These are phyloP conservation scores for Pseudoturritis turrita DNA, from an alignment of 345 rosid genomes.

Conservation along the genomic window DNA sequence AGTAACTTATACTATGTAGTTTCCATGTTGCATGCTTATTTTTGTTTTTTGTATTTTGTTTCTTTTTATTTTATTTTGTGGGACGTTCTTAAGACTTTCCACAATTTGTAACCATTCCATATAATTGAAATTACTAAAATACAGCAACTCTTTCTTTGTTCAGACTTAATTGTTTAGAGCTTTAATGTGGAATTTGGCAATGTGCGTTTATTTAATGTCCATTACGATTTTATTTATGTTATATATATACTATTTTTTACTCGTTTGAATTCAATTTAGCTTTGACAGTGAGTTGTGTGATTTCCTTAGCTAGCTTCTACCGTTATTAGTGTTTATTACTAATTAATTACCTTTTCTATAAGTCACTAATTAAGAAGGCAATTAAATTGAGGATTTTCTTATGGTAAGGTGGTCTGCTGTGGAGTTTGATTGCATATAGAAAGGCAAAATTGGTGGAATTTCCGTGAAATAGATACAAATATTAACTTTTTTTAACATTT, in stretches of 20 bases:
- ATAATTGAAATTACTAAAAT: background rate
- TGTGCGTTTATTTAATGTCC: background rate
- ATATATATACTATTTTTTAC: background rate
- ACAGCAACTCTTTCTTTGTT: constrained; percentile 6
- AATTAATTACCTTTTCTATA: background rate
- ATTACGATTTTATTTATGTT: background rate
- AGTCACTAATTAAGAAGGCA: background rate
- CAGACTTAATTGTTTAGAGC: background rate
- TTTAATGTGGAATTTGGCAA: constrained; percentile 13
- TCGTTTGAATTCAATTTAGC: background rate
- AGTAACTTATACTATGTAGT: constrained; percentile 24
- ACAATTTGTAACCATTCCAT: constrained; percentile 3
- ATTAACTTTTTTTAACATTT: background rate
- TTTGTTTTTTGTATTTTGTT: background rate
- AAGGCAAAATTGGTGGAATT: background rate
- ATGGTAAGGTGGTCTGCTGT: background rate
- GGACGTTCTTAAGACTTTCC: constrained; percentile 6
- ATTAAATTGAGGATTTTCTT: background rate
- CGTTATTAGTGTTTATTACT: background rate
- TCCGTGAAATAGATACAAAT: background rate
- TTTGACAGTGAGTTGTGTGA: constrained; percentile 14
- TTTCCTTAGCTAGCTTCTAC: constrained; percentile 2
- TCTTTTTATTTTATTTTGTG: background rate
- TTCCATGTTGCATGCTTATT: constrained; percentile 18
- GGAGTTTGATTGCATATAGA: background rate